Percentiles rank a stretch among this genome's conserved stretches.
phyloP scores from a whole-genome alignment of 129 eudicot species.

The Chrysanthemum seticuspe region DNA sequence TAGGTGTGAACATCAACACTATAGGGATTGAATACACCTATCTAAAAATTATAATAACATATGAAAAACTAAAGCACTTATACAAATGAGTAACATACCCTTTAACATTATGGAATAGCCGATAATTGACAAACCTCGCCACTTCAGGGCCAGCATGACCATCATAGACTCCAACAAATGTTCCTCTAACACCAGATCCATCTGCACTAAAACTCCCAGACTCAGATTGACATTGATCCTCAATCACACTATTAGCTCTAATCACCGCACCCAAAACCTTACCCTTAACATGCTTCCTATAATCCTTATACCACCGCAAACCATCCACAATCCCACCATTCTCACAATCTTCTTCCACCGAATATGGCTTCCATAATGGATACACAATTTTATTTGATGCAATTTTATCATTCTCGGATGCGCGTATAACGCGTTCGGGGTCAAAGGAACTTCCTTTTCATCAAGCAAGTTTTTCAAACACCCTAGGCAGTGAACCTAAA shows the following conservation, averaged over 20 bases:
- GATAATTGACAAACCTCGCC: constrained; percentile 21
- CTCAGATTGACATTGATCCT: constrained; percentile 79
- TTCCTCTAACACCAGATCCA: constrained; percentile 61
- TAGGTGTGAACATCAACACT: no score
- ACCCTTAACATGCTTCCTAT: no score
- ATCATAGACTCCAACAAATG: constrained; percentile 76
- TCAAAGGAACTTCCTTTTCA: no score
- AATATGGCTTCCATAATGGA: no score
- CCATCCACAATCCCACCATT: no score
- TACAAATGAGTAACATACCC: constrained; percentile 4
- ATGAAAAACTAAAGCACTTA: neutral
- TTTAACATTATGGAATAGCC: constrained; percentile 15
- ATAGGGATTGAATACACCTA: neutral
- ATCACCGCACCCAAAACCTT: no score
- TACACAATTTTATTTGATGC: no score
- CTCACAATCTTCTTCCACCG: no score
- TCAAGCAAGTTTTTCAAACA: no score
- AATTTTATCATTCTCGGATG: no score
- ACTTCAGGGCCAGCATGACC: constrained; percentile 31
- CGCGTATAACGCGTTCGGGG: no score
- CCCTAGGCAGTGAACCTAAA: no score
- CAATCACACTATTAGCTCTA: constrained; percentile 20
- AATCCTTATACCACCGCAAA: constrained; percentile 43
- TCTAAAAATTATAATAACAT: neutral
- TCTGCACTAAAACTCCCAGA: constrained; percentile 56